Evolutionary conservation across 2,329 filamentous ascomycete genomes (phyloP), one percentile per base, ranked within the genome.

Genomic region (Penicillium sclerotigenum): DNA sequence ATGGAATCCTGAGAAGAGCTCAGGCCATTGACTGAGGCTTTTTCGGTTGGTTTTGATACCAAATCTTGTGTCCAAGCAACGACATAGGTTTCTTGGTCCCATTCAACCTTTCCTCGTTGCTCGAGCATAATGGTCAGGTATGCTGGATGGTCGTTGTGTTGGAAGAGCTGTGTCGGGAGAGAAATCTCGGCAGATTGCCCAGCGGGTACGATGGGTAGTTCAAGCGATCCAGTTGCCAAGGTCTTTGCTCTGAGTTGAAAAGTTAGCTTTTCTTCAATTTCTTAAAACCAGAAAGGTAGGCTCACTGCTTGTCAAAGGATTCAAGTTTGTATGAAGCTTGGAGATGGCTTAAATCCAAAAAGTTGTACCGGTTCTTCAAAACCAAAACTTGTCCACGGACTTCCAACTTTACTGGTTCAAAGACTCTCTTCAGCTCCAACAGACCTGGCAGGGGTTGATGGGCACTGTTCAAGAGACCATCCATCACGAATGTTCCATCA

Each of bases 401-500:
- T 36, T 52, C 48, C 28, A 52, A 2, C 40, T n/a, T 67, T 3
- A 85, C 76, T 0, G 83, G 83, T 57, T 84, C 77, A 34, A 83
- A 80, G 2, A 79, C 79, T 65, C 82, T 84, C 65, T 83, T 83
- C 33, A 79, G 13, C 65, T 86, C 83, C 4, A 74, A 64, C 48
- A 87, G 63, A 0, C 83, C 83, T 1, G 82, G 83, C 0, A 79
- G 82, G 0, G 83, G 80, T 28, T 77, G 71, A 60, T 86, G 84
- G n/a, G 75, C 72, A 56, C 80, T 82, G 31, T 49, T 57, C 18
- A 45, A 38, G 2, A 86, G 65, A 1, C 84, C 84, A 61, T 86
- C 83, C 81, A 85, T 83, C 57, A 86, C 82, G 61, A 86, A 87
- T 0, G 79, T 82, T 4, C 77, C 76, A 56, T 86, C 83, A 52